Conservation (phyloP, 2,329 filamentous ascomycete genomes). For the Ascochyta viciae-villosae region DNA sequence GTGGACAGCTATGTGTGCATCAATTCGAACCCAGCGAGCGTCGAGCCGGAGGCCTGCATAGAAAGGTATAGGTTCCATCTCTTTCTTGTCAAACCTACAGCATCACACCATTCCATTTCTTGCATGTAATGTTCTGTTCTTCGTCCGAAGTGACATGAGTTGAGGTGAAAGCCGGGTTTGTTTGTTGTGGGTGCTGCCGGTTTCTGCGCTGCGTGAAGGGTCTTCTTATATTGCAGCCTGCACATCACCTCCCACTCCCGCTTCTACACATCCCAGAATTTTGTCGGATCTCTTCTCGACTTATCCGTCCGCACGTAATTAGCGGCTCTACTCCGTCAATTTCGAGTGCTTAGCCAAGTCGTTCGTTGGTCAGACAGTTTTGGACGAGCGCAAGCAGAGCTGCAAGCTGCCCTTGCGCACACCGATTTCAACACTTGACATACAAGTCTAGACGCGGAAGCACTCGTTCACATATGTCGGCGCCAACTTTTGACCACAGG, state of each 20-base stretch:
- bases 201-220: slow-evolving; percentile 1
- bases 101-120: background rate
- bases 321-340: background rate
- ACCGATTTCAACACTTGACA: background rate
- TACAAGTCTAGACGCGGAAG: background rate
- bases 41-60: background rate
- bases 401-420: background rate
- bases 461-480: slow-evolving; percentile 23
- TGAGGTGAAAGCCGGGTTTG: slow-evolving; percentile 20
- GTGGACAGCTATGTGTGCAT: too few relatives aligned
- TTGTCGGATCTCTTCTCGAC: background rate
- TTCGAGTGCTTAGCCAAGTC: background rate
- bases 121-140: background rate
- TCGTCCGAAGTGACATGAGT: slow-evolving; percentile 1
- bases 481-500: slow-evolving; percentile 23
- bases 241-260: background rate
- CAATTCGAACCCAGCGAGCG: too few relatives aligned
- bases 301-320: background rate
- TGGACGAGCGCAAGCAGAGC: background rate
- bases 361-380: background rate
- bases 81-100: background rate
- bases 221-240: slow-evolving; percentile 9
- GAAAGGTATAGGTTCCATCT: background rate
- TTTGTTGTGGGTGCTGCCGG: slow-evolving; percentile 27
- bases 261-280: background rate